These are phyloP conservation scores for Oryza australiensis DNA, from an alignment of 176 grass and related monocot genomes.

Conservation along the genomic window DNA sequence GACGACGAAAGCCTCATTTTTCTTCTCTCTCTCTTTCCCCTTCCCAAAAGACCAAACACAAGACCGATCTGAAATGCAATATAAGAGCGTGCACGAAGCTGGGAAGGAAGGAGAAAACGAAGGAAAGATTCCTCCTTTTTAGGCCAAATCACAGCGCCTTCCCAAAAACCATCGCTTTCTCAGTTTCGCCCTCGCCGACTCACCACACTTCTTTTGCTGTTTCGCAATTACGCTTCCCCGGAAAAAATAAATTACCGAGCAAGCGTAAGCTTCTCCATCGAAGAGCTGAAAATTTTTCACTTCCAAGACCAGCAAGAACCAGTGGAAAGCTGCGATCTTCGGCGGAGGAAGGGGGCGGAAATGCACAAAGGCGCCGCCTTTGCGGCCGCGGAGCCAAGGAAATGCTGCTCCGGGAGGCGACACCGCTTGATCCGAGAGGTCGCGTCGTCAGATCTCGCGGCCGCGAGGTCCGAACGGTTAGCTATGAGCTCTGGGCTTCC, in stretches of 20 bases:
- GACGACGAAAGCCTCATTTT: conserved; percentile 60
- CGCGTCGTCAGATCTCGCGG: conserved; percentile 41
- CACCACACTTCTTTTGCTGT: conserved; percentile 17
- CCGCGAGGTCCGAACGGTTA: conserved; percentile 2
- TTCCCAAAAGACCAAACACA: background rate
- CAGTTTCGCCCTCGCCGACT: conserved; percentile 36
- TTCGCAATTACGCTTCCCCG: conserved; percentile 7
- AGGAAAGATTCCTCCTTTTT: conserved; percentile 68
- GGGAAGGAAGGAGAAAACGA: conserved; percentile 21
- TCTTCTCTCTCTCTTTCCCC: background rate
- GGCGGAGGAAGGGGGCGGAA: background rate
- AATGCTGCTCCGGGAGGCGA: background rate
- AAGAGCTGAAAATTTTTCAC: background rate
- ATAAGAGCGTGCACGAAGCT: conserved; percentile 35
- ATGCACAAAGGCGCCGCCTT: conserved; percentile 31
- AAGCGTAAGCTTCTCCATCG: background rate
- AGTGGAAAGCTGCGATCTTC: conserved; percentile 23
- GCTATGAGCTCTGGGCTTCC: background rate
- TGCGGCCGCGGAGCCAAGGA: background rate
- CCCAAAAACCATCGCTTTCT: conserved; percentile 55
- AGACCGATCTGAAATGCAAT: conserved; percentile 42
- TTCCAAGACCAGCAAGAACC: background rate
- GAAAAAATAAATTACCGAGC: background rate
- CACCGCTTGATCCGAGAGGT: conserved; percentile 26
- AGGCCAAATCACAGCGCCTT: conserved; percentile 59